A percentile compares a stretch with the other conserved stretches of the same genome.
These are phyloP conservation scores for Artemisia argyi DNA, from an alignment of 129 eudicot species.

Conservation along the genomic window DNA sequence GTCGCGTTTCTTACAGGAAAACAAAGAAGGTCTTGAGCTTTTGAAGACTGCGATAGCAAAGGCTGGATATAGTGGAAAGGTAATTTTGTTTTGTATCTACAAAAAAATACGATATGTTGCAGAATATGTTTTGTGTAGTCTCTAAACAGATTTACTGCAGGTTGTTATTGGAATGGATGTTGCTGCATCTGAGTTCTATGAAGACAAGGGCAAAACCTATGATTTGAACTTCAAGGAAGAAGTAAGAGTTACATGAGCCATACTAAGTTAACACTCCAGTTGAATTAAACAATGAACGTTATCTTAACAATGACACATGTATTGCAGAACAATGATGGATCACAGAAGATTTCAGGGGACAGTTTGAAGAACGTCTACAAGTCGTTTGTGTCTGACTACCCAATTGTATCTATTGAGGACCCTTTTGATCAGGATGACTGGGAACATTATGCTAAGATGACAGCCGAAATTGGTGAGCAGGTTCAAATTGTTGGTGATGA, in stretches of 20 bases:
- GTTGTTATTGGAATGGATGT: constrained; percentile 71
- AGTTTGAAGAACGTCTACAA: constrained; percentile 48
- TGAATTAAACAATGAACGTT: not conserved
- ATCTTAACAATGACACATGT: not conserved
- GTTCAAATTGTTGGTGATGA: constrained; percentile 55
- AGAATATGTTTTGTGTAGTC: not conserved
- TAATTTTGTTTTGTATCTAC: not conserved
- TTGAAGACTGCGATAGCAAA: constrained; percentile 62
- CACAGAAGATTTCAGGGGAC: constrained; percentile 45
- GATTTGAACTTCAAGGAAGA: constrained; percentile 64
- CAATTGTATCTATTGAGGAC: constrained; percentile 45
- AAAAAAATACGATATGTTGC: not conserved
- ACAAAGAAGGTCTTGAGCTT: constrained; percentile 60
- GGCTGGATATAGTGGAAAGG: constrained; percentile 64
- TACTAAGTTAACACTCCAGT: not conserved
- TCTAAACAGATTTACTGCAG: constrained; percentile 9
- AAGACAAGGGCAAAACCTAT: constrained; percentile 42
- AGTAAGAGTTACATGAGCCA: constrained; percentile 15
- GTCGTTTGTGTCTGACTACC: constrained; percentile 40
- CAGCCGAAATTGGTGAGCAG: constrained; percentile 40
- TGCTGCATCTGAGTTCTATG: constrained; percentile 65
- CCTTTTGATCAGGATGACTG: constrained; percentile 52
- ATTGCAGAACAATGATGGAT: constrained; percentile 47
- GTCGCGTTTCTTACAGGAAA: constrained; percentile 35
- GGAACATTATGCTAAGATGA: constrained; percentile 53